Evolutionary conservation across 1,139 yeast genomes (phyloP).

Genomic region (Candida pseudoviswanathii): DNA sequence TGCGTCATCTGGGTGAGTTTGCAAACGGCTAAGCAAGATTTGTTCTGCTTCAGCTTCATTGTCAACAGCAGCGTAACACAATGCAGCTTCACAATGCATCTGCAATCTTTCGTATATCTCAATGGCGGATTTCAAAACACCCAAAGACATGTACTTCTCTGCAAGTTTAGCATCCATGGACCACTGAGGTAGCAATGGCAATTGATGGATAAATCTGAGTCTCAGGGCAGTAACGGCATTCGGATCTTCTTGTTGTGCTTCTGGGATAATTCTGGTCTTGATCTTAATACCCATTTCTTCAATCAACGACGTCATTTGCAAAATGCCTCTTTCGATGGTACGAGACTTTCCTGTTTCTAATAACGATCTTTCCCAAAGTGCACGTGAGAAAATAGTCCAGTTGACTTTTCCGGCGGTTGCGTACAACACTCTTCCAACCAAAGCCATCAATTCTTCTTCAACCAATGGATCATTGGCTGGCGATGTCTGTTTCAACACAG

Average conservation of each 20-base stretch:
- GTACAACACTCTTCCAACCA: slow-evolving; percentile 70
- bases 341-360: slow-evolving; percentile 79
- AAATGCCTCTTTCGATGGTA: slow-evolving; percentile 90
- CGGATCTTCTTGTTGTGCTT: slow-evolving; percentile 29
- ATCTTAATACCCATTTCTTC: slow-evolving; percentile 84
- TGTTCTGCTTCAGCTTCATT: slow-evolving; percentile 68
- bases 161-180: slow-evolving; percentile 80
- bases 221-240: slow-evolving; percentile 49
- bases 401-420: slow-evolving; percentile 51
- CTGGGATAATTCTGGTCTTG: slow-evolving; percentile 61
- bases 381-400: slow-evolving; percentile 81
- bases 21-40: slow-evolving; percentile 57
- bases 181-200: slow-evolving; percentile 87
- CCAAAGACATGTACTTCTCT: slow-evolving; percentile 83
- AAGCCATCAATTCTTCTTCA: slow-evolving; percentile 79
- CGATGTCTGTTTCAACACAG: slow-evolving; percentile 66
- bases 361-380: slow-evolving; percentile 87
- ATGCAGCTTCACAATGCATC: slow-evolving; percentile 80
- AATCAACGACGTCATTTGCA: slow-evolving; percentile 89
- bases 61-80: slow-evolving; percentile 88
- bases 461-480: slow-evolving; percentile 72
- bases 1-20: slow-evolving; percentile 69
- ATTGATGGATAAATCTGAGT: slow-evolving; percentile 67
- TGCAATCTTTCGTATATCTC: slow-evolving; percentile 84
- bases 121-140: slow-evolving; percentile 83